Base-by-base conservation (phyloP, 2,329 filamentous ascomycete species). In the Penicillium fuscoglaucum region DNA sequence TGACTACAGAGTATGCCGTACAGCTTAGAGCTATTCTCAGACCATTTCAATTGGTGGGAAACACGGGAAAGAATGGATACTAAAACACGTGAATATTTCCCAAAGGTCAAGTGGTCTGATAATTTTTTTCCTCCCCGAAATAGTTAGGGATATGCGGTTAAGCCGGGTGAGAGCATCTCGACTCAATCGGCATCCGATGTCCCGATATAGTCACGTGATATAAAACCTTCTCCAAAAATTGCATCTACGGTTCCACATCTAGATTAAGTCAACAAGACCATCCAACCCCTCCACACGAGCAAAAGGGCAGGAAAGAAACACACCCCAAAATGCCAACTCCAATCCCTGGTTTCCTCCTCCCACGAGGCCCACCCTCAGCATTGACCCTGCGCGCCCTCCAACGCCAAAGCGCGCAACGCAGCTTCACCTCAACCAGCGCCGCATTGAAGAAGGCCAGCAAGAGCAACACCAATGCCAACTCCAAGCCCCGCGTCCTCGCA, bases 401-500 rank as follows among this genome's bases (percentile, higher is more conserved):
- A 43, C 55, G 48, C 19, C 60, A 66, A 39, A 63, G 60, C 31
- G 61, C 61, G 63, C 59, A 46, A 61, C 61, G 68, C 50, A 69
- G 61, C 65, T 66, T 68, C 59, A 70, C 64, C 44, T 59, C 66
- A 35, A 68, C 65, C 21, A 55, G 55, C 39, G 37, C 57, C 6
- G 52, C 52, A 9, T 54, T 50, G 48, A 60, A 48, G 21, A 63
- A 60, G 31, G 47, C 53, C 24, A 63, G 57, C 31, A 61, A 52
- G 26, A 44, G 40, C 41, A 31, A 28, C 21, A 53, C 60, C 48
- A 61, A 55, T 58, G 77, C 76, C 62, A 89, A 88, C 58, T 78
- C 76, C 62, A 89, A 88, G 70, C 84, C 85, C 37, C 83, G 87
- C 61, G 84, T 91, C 6, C 87, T 99, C 64, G 90, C 90, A 68